Evolutionary conservation across 2,329 filamentous ascomycete species (phyloP).

Genomic region (Verticillium longisporum): DNA sequence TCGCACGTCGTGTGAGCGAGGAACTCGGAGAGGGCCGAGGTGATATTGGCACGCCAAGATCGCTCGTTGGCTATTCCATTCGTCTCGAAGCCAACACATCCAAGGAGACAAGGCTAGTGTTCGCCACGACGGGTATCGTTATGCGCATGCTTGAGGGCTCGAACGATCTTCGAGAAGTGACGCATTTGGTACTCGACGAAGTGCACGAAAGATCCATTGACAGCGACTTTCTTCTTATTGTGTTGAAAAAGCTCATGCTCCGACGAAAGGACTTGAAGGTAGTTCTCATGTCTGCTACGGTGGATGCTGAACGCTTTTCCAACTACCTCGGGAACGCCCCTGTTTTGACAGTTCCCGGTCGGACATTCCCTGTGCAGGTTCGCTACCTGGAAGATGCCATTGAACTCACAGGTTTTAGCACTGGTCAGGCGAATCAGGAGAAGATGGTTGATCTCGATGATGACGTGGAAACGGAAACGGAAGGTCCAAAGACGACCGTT

Average conservation of each 20-base stretch:
- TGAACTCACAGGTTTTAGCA: conserved; percentile 72
- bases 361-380: conserved; percentile 87
- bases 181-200: conserved; percentile 93
- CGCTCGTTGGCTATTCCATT: conserved; percentile 90
- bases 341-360: conserved; percentile 81
- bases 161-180: conserved; percentile 80
- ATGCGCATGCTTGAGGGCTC: conserved; percentile 94
- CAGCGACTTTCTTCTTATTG: conserved; percentile 90
- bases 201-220: conserved; percentile 96
- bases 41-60: conserved; percentile 75
- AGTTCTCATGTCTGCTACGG: conserved; percentile 94
- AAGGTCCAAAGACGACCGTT: conserved; percentile 35
- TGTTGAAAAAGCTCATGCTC: conserved; percentile 74
- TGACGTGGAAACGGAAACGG: conserved; percentile 45
- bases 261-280: conserved; percentile 81
- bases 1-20: conserved; percentile 88
- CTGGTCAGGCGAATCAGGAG: conserved; percentile 33
- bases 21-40: conserved; percentile 81
- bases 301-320: conserved; percentile 88
- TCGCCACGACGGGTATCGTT: conserved; percentile 88
- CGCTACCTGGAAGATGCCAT: conserved; percentile 89
- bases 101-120: conserved; percentile 76
- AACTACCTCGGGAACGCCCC: conserved; percentile 80
- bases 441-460: conserved; percentile 59
- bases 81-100: conserved; percentile 83